Evolutionary conservation across 2,329 filamentous ascomycete genomes (phyloP).

Genomic region (Blastomyces silverae): DNA sequence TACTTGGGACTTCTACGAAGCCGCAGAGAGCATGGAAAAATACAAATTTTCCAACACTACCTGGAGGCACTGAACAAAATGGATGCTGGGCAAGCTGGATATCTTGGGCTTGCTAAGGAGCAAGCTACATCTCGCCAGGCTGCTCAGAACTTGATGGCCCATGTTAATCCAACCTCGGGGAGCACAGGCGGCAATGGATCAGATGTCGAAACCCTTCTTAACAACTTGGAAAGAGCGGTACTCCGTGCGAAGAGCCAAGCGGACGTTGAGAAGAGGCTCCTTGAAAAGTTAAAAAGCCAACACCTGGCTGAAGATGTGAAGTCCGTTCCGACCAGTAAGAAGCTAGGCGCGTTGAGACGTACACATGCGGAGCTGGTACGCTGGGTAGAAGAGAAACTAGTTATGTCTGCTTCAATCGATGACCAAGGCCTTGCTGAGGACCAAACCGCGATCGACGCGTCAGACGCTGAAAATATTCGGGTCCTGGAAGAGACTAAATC

Average conservation of each 20-base stretch:
- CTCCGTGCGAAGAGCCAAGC: conserved; percentile 34
- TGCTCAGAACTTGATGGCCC: conserved; percentile 4
- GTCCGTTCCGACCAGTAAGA: not conserved
- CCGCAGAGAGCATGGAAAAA: conserved; percentile 41
- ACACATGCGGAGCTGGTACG: conserved; percentile 46
- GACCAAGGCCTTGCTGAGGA: conserved; percentile 28
- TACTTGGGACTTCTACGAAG: conserved; percentile 44
- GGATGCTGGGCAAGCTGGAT: conserved; percentile 22
- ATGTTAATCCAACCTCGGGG: conserved; percentile 9
- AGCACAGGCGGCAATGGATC: conserved; percentile 13
- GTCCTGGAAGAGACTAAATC: conserved; percentile 30
- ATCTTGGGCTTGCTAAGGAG: conserved; percentile 23
- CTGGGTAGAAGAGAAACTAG: conserved; percentile 48
- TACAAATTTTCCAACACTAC: conserved; percentile 44
- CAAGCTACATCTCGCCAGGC: conserved; percentile 17
- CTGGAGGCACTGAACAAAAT: conserved; percentile 38
- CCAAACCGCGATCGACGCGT: conserved; percentile 22
- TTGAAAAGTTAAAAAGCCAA: conserved; percentile 25
- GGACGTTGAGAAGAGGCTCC: conserved; percentile 32
- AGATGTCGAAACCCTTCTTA: conserved; percentile 30
- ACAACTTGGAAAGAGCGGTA: conserved; percentile 37
- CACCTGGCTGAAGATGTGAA: not conserved
- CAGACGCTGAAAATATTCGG: conserved; percentile 28
- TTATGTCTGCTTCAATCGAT: conserved; percentile 28
- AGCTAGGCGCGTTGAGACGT: conserved; percentile 34